Percentiles rank a stretch among this genome's conserved stretches.
Conservation (phyloP, 345 rosid genomes). For the Eucalyptus curtisii region DNA sequence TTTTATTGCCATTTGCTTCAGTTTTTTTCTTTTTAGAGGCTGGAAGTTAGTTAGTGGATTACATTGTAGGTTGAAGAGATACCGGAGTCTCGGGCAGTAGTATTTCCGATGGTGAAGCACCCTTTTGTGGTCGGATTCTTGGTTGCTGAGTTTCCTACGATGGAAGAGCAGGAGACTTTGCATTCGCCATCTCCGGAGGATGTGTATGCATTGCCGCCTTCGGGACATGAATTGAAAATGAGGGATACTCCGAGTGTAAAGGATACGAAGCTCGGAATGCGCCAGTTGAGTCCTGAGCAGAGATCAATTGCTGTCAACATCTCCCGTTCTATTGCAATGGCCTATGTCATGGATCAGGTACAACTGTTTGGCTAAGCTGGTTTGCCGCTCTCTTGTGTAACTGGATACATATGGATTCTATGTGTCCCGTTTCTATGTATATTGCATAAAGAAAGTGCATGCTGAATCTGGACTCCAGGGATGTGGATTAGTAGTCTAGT, state of each 20-base stretch:
- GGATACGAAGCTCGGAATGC: constrained; percentile 7
- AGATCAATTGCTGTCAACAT: constrained; percentile 65
- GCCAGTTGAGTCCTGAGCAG: constrained; percentile 45
- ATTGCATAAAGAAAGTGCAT: background rate
- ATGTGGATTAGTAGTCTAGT: background rate
- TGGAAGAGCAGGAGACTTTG: constrained; percentile 12
- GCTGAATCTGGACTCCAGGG: background rate
- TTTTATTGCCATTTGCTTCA: background rate
- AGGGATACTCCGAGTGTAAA: constrained; percentile 17
- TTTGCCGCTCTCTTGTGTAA: background rate
- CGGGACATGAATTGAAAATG: constrained; percentile 6
- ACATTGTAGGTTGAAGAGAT: constrained; percentile 49
- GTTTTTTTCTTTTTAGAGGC: background rate
- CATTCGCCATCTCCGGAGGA: constrained; percentile 33
- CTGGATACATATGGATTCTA: background rate
- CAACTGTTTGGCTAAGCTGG: background rate
- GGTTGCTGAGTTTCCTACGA: constrained; percentile 74
- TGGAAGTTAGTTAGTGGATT: background rate
- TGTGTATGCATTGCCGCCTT: constrained; percentile 33
- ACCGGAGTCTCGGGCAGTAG: constrained; percentile 51
- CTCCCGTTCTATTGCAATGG: constrained; percentile 70
- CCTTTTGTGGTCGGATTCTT: constrained; percentile 87
- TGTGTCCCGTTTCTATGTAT: background rate
- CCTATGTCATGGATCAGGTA: constrained; percentile 97
- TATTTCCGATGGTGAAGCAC: constrained; percentile 90